Percentiles rank a stretch among this genome's conserved stretches.
Evolutionary conservation across 495 filamentous ascomycete species (phyloP).

Genomic region (Cetradonia linearis): DNA sequence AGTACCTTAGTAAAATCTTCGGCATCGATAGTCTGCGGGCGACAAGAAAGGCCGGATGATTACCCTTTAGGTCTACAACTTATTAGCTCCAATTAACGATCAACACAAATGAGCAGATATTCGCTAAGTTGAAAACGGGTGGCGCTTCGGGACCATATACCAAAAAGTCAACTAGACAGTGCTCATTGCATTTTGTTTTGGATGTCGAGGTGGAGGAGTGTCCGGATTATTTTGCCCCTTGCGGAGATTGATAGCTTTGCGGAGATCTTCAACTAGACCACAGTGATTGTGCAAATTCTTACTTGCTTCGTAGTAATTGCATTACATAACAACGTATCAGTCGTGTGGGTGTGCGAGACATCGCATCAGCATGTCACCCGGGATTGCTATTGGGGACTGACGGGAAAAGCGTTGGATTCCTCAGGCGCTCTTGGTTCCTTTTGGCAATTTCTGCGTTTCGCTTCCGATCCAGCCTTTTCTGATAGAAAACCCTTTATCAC

Average conservation of each 20-base stretch:
- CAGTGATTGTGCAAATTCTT: background rate
- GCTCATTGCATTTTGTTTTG: background rate
- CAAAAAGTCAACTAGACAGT: background rate
- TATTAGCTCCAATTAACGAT: background rate
- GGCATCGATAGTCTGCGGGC: background rate
- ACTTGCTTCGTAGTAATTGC: background rate
- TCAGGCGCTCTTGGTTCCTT: constrained; percentile 70
- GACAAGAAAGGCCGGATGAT: background rate
- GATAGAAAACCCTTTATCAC: constrained; percentile 65
- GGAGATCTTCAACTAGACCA: too few species aligned
- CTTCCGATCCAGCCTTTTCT: constrained; percentile 69
- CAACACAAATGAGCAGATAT: background rate
- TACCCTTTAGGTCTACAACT: background rate
- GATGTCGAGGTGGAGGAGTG: background rate
- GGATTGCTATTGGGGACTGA: constrained; percentile 64
- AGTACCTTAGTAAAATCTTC: background rate
- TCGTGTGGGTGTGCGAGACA: background rate
- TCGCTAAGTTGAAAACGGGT: background rate
- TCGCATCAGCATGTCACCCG: constrained; percentile 11
- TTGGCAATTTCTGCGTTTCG: constrained; percentile 70
- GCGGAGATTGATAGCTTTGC: background rate
- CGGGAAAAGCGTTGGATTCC: constrained; percentile 69
- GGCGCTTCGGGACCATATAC: background rate
- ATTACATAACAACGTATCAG: background rate
- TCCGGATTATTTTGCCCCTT: background rate